phyloP scores from a whole-genome alignment of 331 rosid genomes.

The Malus hybrid region DNA sequence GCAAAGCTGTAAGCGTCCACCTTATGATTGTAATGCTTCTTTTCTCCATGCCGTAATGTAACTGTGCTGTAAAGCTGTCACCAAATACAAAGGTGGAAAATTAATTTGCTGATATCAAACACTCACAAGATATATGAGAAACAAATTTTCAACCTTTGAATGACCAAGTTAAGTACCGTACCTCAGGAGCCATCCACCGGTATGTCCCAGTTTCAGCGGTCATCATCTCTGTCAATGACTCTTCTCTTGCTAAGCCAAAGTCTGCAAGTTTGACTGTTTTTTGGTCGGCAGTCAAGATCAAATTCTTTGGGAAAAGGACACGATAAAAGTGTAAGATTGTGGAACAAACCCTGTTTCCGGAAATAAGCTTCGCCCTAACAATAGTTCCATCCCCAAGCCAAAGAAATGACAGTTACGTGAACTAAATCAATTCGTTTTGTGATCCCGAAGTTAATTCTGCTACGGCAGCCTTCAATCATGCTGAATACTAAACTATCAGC shows the following conservation, averaged over 20 bases:
- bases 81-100: slow-evolving; percentile 12
- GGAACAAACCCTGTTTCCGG: background rate
- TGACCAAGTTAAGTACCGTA: slow-evolving; percentile 4
- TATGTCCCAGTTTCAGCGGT: slow-evolving; percentile 97
- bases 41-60: slow-evolving; percentile 90
- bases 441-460: background rate
- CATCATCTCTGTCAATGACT: slow-evolving; percentile 95
- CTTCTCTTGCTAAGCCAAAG: slow-evolving; percentile 96
- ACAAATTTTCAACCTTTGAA: background rate
- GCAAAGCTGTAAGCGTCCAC: slow-evolving; percentile 98
- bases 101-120: too few relatives aligned
- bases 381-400: background rate
- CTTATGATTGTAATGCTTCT: slow-evolving; percentile 92
- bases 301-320: slow-evolving; percentile 54
- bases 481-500: background rate
- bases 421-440: background rate
- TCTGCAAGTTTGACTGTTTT: slow-evolving; percentile 85
- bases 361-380: background rate
- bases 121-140: background rate
- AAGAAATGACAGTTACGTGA: background rate
- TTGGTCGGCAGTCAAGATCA: slow-evolving; percentile 79
- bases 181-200: slow-evolving; percentile 99
- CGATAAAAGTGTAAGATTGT: background rate
- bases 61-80: slow-evolving; percentile 94
- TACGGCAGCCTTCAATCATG: background rate